Percentiles rank a stretch among this genome's conserved stretches.
These are phyloP conservation scores for Glutinoglossum americanum DNA, from an alignment of 495 filamentous ascomycete species.

Conservation along the genomic window DNA sequence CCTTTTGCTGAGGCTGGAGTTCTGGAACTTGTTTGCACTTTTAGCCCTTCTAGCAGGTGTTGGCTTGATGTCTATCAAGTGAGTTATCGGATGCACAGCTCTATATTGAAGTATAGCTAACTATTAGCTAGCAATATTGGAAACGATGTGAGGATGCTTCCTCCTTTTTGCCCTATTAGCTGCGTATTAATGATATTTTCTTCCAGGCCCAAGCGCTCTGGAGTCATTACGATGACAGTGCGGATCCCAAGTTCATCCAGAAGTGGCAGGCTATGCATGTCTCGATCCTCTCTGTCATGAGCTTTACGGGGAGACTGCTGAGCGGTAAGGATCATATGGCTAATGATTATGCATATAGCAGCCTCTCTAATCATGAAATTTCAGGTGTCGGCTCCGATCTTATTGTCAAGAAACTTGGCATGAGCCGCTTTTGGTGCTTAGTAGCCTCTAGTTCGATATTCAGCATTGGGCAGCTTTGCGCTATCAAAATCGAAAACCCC, in stretches of 20 bases:
- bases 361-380: constrained; percentile 4
- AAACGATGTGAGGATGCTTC: constrained; percentile 41
- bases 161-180: background rate
- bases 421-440: constrained; percentile 77
- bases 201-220: constrained; percentile 44
- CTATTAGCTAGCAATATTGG: constrained; percentile 60
- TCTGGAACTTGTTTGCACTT: constrained; percentile 73
- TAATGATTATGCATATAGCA: background rate
- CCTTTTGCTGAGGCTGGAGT: constrained; percentile 54
- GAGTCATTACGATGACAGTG: constrained; percentile 60
- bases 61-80: constrained; percentile 98
- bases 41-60: constrained; percentile 81
- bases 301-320: constrained; percentile 57
- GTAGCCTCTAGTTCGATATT: constrained; percentile 60
- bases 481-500: constrained; percentile 59
- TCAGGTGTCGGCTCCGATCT: constrained; percentile 75
- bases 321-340: constrained; percentile 30
- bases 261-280: constrained; percentile 80
- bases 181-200: constrained; percentile 6
- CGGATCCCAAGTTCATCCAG: constrained; percentile 51
- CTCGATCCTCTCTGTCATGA: constrained; percentile 69
- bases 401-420: constrained; percentile 54
- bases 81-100: constrained; percentile 17
- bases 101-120: constrained; percentile 17
- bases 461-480: constrained; percentile 57